Conservation (phyloP, 345 rosid species). For the Rubroshorea leprosula region DNA sequence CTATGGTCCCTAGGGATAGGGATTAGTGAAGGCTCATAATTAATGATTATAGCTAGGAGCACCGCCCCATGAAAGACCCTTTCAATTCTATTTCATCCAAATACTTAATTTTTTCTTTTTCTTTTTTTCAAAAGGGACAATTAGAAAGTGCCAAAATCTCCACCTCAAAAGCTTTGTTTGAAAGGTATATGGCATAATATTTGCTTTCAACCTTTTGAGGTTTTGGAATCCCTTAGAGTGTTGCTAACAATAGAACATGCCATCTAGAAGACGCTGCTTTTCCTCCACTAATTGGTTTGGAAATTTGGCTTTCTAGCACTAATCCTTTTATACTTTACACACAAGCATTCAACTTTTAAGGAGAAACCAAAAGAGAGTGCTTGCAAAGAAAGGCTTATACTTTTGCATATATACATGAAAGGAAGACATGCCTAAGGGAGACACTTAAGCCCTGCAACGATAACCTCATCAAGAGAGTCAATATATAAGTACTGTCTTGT, state of each 20-base stretch:
- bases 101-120: no score
- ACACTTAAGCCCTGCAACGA: no score
- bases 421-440: conserved; percentile 32
- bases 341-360: conserved; percentile 33
- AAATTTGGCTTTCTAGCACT: conserved; percentile 32
- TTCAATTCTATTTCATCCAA: neutral
- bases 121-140: conserved; percentile 12
- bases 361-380: conserved; percentile 10
- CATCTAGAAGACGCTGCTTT: conserved; percentile 29
- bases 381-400: conserved; percentile 29
- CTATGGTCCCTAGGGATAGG: no score
- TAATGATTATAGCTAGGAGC: conserved; percentile 22
- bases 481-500: no score
- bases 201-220: conserved; percentile 16
- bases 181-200: conserved; percentile 25
- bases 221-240: conserved; percentile 34
- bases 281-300: conserved; percentile 27
- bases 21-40: no score
- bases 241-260: conserved; percentile 30
- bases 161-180: conserved; percentile 34
- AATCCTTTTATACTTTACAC: conserved; percentile 35
- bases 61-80: conserved; percentile 27
- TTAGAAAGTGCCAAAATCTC: conserved; percentile 30
- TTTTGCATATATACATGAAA: conserved; percentile 28
- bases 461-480: no score